A percentile compares a stretch with the other conserved stretches of the same genome.
Conservation (phyloP, 208 protist genomes). For the Trypanosoma cruzi region DNA sequence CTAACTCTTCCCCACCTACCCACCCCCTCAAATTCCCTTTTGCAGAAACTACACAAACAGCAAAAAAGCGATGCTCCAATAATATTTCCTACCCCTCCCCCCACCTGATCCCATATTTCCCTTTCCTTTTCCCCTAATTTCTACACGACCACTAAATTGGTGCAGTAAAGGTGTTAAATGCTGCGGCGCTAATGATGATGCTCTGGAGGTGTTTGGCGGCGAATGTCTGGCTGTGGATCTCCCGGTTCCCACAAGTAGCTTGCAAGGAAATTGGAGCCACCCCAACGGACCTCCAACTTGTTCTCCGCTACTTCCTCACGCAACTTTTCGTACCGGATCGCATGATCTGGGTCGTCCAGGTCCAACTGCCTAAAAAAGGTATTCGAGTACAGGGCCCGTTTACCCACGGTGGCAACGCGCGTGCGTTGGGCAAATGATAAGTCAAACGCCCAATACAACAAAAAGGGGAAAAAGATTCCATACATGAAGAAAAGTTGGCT, state of each 20-base stretch:
- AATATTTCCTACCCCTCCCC: not conserved
- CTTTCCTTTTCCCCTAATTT: slow-evolving; percentile 1
- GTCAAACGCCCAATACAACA: slow-evolving; percentile 82
- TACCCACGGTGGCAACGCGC: slow-evolving; percentile 71
- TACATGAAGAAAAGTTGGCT: slow-evolving; percentile 71
- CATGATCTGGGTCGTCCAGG: slow-evolving; percentile 89
- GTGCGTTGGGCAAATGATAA: slow-evolving; percentile 73
- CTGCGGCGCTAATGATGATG: slow-evolving; percentile 16
- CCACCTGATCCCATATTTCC: not conserved
- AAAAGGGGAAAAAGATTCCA: slow-evolving; percentile 67
- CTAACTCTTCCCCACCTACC: not conserved
- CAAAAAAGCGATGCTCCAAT: not conserved
- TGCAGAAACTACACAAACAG: not conserved
- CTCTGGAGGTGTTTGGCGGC: slow-evolving; percentile 67
- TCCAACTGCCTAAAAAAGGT: slow-evolving; percentile 84
- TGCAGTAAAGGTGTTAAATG: not conserved
- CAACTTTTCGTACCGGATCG: slow-evolving; percentile 87
- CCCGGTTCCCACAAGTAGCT: slow-evolving; percentile 91
- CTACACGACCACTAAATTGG: not conserved
- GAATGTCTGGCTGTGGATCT: slow-evolving; percentile 87
- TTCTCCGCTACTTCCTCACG: slow-evolving; percentile 83
- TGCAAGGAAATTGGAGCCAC: slow-evolving; percentile 87
- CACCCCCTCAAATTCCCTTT: not conserved
- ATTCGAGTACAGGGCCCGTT: slow-evolving; percentile 77
- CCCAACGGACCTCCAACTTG: slow-evolving; percentile 87